Evolutionary conservation across 2,329 filamentous ascomycete genomes (phyloP).

Genomic region (Elsinoe necatrix): DNA sequence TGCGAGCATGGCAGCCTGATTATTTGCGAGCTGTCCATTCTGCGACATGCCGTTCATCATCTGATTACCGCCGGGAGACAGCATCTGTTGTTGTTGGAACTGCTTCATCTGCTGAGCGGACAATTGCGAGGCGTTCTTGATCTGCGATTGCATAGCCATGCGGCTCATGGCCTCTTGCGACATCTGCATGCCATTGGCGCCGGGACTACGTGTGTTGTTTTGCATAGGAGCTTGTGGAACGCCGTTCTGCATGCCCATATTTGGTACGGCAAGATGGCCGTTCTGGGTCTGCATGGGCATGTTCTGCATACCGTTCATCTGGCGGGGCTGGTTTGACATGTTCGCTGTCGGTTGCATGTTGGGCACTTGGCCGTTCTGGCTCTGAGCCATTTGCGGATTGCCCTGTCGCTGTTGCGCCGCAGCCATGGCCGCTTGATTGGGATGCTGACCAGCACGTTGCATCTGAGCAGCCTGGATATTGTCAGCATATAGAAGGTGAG

Average conservation of each 20-base stretch:
- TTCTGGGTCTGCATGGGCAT: constrained; percentile 42
- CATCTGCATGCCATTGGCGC: constrained; percentile 18
- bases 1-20: constrained; percentile 12
- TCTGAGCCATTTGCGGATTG: constrained; percentile 28
- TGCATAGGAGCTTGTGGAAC: constrained; percentile 53
- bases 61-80: constrained; percentile 1
- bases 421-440: constrained; percentile 32
- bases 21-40: constrained; percentile 8
- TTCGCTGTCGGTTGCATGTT: constrained; percentile 3
- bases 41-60: constrained; percentile 12
- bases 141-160: constrained; percentile 18
- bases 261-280: constrained; percentile 42
- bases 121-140: constrained; percentile 20
- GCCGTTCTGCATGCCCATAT: constrained; percentile 46
- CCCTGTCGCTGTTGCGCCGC: constrained; percentile 25
- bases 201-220: constrained; percentile 18
- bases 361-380: constrained; percentile 30
- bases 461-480: constrained; percentile 17
- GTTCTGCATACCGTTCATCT: constrained; percentile 31
- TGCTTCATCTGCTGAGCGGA: constrained; percentile 20
- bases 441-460: constrained; percentile 4
- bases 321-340: constrained; percentile 22
- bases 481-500: not conserved
- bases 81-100: constrained; percentile 14
- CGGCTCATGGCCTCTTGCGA: constrained; percentile 20